Evolutionary conservation across 129 eudicot species (phyloP), one percentile per base, ranked within the genome.

Genomic region (Lactuca saligna): DNA sequence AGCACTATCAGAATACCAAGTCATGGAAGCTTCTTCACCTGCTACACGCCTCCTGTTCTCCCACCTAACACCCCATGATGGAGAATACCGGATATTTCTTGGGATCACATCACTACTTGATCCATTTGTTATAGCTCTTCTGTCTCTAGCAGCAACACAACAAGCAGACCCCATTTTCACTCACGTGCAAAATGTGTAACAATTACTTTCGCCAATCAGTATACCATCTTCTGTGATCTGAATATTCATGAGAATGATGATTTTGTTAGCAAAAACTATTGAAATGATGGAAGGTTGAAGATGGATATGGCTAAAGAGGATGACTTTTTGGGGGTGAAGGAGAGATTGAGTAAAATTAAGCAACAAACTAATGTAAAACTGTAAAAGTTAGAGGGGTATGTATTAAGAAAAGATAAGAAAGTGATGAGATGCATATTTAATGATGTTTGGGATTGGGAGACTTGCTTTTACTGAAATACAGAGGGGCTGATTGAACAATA

Each of bases 31-130:
- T 35, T 94, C 99, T 72, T 94, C 99, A 66, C 97, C 97, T 35
- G 88, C 96, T 65, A 89, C 97, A 59, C 99, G 85, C 61, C 89
- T 82, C 46, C 97, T 77, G 53, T 89, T 93, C 74, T 93, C 98
- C 98, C 97, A 89, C 58, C 92, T 81, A 53, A 94, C 85, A 69
- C 99, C 87, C 99, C 99, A 94, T 32, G 96, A 83, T 70, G 99
- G 99, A 20, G 99, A 94, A 73, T 90, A 84, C 51, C 92, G 73
- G 39, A 81, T 58, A 72, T 87, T 86, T 80, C 99, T 87, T 15
- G 74, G 87, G 73, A 85, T 37, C 71, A 64, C 58, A 17, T 87
- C 91, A 80, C 83, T 63, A 56, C 65, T 66, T 9, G 97, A 56
- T 78, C 89, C 84, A 77, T 78, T 84, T 64, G 89, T 78, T 68